Conservation (phyloP, 2,329 filamentous ascomycete genomes). For the Verticillium nonalfalfae region DNA sequence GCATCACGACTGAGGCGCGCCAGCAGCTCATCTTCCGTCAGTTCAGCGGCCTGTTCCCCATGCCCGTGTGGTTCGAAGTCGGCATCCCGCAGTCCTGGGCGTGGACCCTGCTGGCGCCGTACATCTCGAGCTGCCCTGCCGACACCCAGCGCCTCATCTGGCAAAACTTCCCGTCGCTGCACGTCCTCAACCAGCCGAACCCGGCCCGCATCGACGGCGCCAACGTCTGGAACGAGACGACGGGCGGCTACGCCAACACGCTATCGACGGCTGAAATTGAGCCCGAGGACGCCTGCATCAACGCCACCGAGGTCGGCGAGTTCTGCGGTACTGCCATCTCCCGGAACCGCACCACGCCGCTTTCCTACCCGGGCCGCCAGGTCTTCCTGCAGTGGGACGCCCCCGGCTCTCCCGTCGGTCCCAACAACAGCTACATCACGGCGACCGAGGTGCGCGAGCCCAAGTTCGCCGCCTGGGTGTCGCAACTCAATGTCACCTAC, state of each 20-base stretch:
- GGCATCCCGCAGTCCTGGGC: conserved; percentile 80
- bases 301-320: conserved; percentile 44
- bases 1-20: conserved; percentile 71
- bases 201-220: conserved; percentile 60
- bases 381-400: conserved; percentile 68
- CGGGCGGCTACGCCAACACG: conserved; percentile 51
- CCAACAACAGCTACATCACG: conserved; percentile 79
- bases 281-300: conserved; percentile 46
- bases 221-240: conserved; percentile 56
- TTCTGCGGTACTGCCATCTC: conserved; percentile 59
- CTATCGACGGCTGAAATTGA: conserved; percentile 40
- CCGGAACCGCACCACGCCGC: conserved; percentile 62
- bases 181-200: conserved; percentile 72
- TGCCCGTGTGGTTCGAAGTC: conserved; percentile 76
- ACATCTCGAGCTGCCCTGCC: conserved; percentile 69
- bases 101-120: conserved; percentile 75
- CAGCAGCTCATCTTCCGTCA: conserved; percentile 84
- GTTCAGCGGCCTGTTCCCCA: conserved; percentile 71
- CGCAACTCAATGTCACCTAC: conserved; percentile 71
- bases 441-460: conserved; percentile 51
- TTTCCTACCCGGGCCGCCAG: conserved; percentile 68
- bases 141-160: conserved; percentile 70
- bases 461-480: conserved; percentile 67
- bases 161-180: conserved; percentile 76
- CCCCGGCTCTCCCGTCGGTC: conserved; percentile 63